Evolutionary conservation across 148 eudicot genomes (phyloP).

Genomic region (Polygonum maritimum): DNA sequence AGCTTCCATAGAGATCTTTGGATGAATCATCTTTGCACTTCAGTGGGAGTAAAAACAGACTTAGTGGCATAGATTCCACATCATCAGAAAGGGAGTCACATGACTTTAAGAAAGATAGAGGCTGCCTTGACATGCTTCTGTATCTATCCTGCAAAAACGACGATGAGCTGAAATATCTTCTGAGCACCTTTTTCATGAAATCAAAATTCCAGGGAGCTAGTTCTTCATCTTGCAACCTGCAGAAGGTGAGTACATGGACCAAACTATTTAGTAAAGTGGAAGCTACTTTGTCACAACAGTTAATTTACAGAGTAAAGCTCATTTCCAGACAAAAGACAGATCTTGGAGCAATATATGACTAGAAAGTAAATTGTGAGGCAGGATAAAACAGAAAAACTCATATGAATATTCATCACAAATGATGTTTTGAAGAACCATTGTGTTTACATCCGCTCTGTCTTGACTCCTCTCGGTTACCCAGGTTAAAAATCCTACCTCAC

Average conservation of each 20-base stretch:
- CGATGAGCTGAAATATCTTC: constrained; percentile 51
- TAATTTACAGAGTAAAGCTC: neutral
- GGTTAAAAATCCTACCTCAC: no score
- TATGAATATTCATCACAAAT: neutral
- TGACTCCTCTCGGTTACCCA: no score
- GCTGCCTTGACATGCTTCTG: constrained; percentile 24
- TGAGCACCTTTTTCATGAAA: constrained; percentile 46
- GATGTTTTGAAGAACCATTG: no score
- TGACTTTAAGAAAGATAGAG: constrained; percentile 11
- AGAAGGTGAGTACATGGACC: constrained; percentile 5
- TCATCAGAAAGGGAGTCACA: constrained; percentile 10
- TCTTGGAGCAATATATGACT: neutral
- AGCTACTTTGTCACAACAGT: neutral
- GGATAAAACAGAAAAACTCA: neutral
- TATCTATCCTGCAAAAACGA: constrained; percentile 37
- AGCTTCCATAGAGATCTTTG: constrained; percentile 44
- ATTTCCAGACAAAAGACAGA: neutral
- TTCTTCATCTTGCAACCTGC: constrained; percentile 65
- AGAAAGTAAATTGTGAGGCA: neutral
- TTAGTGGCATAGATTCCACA: constrained; percentile 22
- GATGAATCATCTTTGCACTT: constrained; percentile 37
- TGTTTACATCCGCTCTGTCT: no score
- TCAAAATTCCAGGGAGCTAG: constrained; percentile 30
- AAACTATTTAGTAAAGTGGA: neutral
- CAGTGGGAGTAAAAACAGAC: constrained; percentile 49